Conservation (phyloP, 2,329 filamentous ascomycete genomes). For the Davidsoniella neocaledoniae region DNA sequence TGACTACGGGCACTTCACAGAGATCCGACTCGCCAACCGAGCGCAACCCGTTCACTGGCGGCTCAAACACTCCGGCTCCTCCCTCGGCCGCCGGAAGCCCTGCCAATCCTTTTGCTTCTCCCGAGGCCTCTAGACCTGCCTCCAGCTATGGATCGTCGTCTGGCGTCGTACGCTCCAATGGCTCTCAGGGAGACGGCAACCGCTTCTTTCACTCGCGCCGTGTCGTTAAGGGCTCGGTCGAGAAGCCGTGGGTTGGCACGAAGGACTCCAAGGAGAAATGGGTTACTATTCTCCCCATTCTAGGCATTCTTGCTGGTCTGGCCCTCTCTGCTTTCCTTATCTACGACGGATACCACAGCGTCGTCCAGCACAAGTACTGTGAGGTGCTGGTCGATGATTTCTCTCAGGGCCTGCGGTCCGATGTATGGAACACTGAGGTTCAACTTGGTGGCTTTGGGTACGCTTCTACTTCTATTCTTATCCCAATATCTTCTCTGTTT, state of each 20-base stretch:
- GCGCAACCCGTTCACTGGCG: constrained; percentile 26
- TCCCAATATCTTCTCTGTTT: not conserved
- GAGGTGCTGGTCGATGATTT: constrained; percentile 51
- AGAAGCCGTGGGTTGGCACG: constrained; percentile 62
- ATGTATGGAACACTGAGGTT: constrained; percentile 58
- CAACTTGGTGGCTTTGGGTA: constrained; percentile 63
- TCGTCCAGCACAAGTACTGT: constrained; percentile 61
- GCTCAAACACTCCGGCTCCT: constrained; percentile 21
- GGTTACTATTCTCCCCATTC: constrained; percentile 62
- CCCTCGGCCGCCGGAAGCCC: constrained; percentile 11
- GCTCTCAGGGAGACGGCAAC: constrained; percentile 19
- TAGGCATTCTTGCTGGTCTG: constrained; percentile 54
- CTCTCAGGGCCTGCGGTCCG: constrained; percentile 35
- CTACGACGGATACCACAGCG: constrained; percentile 56
- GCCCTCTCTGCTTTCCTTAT: constrained; percentile 52
- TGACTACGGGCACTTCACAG: constrained; percentile 24
- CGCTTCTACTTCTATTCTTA: constrained; percentile 18
- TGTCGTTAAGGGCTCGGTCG: constrained; percentile 53
- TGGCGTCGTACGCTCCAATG: constrained; percentile 20
- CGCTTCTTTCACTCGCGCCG: constrained; percentile 59
- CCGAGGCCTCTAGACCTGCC: constrained; percentile 26
- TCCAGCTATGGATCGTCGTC: constrained; percentile 32
- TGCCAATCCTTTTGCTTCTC: constrained; percentile 31
- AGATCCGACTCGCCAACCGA: constrained; percentile 27
- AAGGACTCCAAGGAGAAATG: constrained; percentile 68